Base-by-base conservation (phyloP, 2,329 filamentous ascomycete species). In the Pseudopyricularia javanii region DNA sequence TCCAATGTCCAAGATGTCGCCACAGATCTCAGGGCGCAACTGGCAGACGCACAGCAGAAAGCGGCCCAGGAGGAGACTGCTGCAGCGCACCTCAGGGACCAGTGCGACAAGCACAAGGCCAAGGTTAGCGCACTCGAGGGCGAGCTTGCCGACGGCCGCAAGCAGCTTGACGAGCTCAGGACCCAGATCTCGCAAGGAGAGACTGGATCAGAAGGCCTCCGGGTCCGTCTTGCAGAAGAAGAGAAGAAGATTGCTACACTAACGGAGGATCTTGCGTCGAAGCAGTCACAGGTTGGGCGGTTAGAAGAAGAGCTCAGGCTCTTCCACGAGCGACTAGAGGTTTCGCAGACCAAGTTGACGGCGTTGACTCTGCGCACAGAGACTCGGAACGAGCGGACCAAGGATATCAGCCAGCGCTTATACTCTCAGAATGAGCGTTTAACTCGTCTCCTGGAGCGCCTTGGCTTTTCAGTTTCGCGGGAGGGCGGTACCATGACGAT, bases 381-480 rank as follows among this genome's bases (percentile, higher is more conserved):
- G 45, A 75, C 80, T 47, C 86, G 89, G 47, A 85, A 85, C 40
- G 73, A 75, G 51, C 84, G 83, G 56, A 84, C 88, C 5, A 89
- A 88, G 64, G 88, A 96, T 57, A 73, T 97, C 12, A 94, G 90
- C 1, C 86, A 90, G 61, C 82, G 84, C 53, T 74, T 96, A 4
- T 94, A 88, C 64, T 77, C 82, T 1, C 88, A 95, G 56, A 91
- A 93, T 56, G 87, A 94, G 59, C 84, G 88, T 24, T 74, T 96
- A n/a, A 79, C 80, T 55, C 82, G 85, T 51, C 80, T 98, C 49
- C 74, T 98, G 1, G 91, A 97, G 63, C 81, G 89, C 30, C 75
- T 97, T 4, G 91, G 91, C 12, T 95, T 93, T 63, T 82, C 85
- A 0, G 78, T 97, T 15, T 81, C 82, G 2, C 82, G 88, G 33